These are phyloP conservation scores for Penicillium simplicissimum DNA, from an alignment of 495 filamentous ascomycete genomes.

Conservation along the genomic window DNA sequence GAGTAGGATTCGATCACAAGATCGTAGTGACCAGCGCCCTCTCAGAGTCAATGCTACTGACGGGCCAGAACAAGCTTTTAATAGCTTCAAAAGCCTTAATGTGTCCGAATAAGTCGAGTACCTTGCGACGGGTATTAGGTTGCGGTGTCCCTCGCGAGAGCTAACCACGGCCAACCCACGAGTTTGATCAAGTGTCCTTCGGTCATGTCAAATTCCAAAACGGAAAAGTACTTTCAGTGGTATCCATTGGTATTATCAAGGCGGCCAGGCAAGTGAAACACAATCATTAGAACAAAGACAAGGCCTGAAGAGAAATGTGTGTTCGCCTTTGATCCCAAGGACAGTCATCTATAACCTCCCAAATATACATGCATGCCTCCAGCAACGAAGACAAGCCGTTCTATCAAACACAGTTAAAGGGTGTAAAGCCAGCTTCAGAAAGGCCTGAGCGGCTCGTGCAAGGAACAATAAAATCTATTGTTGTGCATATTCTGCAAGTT, in stretches of 20 bases:
- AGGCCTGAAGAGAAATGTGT: slow-evolving; percentile 16
- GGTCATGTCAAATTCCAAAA: background rate
- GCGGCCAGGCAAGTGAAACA: slow-evolving; percentile 22
- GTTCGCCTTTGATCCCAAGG: slow-evolving; percentile 21
- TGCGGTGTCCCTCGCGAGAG: slow-evolving; percentile 1
- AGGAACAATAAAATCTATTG: slow-evolving; percentile 13
- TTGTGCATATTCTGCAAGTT: slow-evolving; percentile 5
- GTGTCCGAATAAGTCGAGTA: background rate
- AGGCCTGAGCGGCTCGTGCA: background rate
- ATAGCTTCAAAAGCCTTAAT: too few species aligned
- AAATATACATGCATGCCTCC: slow-evolving; percentile 25
- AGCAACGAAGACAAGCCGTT: slow-evolving; percentile 13
- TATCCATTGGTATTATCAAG: slow-evolving; percentile 27
- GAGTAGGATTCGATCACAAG: background rate
- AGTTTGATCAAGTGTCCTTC: background rate
- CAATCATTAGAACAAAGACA: slow-evolving; percentile 27
- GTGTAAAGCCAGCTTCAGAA: background rate
- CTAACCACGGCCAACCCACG: background rate
- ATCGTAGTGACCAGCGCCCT: background rate
- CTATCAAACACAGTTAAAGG: slow-evolving; percentile 20
- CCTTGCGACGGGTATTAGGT: slow-evolving; percentile 1
- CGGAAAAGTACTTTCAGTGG: slow-evolving; percentile 2
- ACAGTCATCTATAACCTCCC: slow-evolving; percentile 21
- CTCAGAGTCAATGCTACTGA: background rate
- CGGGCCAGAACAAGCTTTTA: background rate